Evolutionary conservation across 2,329 filamentous ascomycete species (phyloP), one percentile per base, ranked within the genome.

Genomic region (Trichoderma lentiforme): DNA sequence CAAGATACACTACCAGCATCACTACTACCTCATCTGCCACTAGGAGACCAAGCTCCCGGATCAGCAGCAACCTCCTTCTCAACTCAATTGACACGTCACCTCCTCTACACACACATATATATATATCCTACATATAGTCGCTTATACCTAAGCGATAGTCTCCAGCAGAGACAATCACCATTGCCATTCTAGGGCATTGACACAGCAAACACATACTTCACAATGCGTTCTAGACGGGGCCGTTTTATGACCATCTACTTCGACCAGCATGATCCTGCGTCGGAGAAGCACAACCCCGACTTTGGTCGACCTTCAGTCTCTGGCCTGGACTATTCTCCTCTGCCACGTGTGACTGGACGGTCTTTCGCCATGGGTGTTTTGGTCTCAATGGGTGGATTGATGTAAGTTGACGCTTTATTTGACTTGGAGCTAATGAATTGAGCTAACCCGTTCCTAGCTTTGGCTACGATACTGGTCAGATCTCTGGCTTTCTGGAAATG

Each of bases 401-500:
- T 85, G 83, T 84, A 75, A 76, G 80, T 76, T 21, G 32, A 60
- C 34, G 64, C 7, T 18, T 43, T 6, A 21, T 43, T 43, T 43
- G 4, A 32, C 7, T 4, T 18, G 24, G 36, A 47, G 28, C 53
- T 28, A n/a, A 32, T n/a, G n/a, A 53, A 39, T 64, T 21, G 51
- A 24, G 28, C 56, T 36, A 24, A 69, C 36, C 26, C 14, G 66
- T 65, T 7, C 18, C n/a, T 34, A 81, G 80, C 43, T 82, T 84
- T 63, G 82, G 84, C 9, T 86, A 86, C 71, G 85, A 87, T 68
- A 87, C 85, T 18, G 87, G 87, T 61, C 86, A 88, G 73, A 86
- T 86, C 58, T 86, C 82, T 3, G 88, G 88, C 6, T 89, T 90
- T 75, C 81, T 89, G 0, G 86, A 87, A 72, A 89, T 89, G 87